Percentiles rank a stretch among this genome's conserved stretches.
phyloP scores from a whole-genome alignment of 2,329 filamentous ascomycete species.

The Claviceps capensis region DNA sequence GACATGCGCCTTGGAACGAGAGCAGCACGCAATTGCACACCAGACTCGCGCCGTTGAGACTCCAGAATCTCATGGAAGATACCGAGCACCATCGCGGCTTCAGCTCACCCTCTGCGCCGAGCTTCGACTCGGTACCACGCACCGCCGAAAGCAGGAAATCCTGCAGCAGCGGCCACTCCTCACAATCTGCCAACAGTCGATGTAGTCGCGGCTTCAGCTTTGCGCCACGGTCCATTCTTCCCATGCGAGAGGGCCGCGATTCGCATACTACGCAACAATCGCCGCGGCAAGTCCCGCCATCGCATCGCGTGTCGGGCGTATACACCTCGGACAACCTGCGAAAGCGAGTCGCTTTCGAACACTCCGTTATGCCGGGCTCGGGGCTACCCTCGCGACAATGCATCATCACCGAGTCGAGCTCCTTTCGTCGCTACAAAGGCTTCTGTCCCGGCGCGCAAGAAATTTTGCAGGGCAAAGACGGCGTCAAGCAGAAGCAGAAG shows the following conservation, averaged over 20 bases:
- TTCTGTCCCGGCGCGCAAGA: conserved; percentile 42
- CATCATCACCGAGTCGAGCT: conserved; percentile 30
- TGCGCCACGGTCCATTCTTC: conserved; percentile 3
- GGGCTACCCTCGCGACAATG: conserved; percentile 17
- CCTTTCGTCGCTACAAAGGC: conserved; percentile 38
- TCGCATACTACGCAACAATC: not conserved
- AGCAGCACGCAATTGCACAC: not conserved
- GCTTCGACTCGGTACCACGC: conserved; percentile 1
- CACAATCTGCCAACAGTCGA: conserved; percentile 6
- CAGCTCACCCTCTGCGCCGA: not conserved
- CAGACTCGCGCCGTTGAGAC: not conserved
- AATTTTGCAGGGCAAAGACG: conserved; percentile 31
- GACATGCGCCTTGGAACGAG: not conserved
- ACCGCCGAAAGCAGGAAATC: conserved; percentile 6
- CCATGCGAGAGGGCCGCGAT: conserved; percentile 6
- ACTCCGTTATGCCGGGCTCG: not conserved
- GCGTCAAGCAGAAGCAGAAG: conserved; percentile 37
- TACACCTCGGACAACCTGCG: not conserved
- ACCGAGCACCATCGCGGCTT: not conserved
- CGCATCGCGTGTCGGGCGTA: not conserved
- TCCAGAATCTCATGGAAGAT: not conserved
- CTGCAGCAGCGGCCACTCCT: conserved; percentile 7
- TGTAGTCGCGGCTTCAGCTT: conserved; percentile 1
- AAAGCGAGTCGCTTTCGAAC: not conserved
- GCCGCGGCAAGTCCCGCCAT: not conserved